These are phyloP conservation scores for Moelleriella libera DNA, from an alignment of 2,329 filamentous ascomycete genomes.

Conservation along the genomic window DNA sequence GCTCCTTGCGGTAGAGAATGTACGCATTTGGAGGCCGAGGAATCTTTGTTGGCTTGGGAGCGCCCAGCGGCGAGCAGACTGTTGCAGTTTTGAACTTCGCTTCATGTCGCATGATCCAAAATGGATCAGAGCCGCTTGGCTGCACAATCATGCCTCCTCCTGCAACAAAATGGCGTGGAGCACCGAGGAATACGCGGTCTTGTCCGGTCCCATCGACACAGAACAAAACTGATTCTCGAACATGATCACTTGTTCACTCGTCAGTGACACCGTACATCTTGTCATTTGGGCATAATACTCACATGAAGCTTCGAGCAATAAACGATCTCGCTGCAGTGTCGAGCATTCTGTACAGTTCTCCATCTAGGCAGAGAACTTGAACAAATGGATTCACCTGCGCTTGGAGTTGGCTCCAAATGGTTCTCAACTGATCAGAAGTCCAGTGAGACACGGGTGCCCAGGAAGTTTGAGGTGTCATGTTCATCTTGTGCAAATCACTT, in stretches of 20 bases:
- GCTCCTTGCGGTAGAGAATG: constrained; percentile 26
- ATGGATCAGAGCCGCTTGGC: constrained; percentile 6
- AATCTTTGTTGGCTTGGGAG: constrained; percentile 11
- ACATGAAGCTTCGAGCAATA: constrained; percentile 12
- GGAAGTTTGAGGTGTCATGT: background rate
- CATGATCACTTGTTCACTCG: constrained; percentile 2
- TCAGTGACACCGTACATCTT: background rate
- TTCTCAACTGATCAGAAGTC: constrained; percentile 4
- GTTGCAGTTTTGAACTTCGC: constrained; percentile 4
- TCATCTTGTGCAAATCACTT: background rate
- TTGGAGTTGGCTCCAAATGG: constrained; percentile 8
- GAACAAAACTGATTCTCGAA: constrained; percentile 11
- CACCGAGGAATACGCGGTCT: constrained; percentile 13
- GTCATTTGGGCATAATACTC: constrained; percentile 1
- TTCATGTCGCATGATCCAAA: constrained; percentile 10
- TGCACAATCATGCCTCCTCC: constrained; percentile 9
- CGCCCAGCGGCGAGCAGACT: constrained; percentile 2
- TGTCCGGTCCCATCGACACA: constrained; percentile 11
- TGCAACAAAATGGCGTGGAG: constrained; percentile 11
- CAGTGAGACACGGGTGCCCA: constrained; percentile 1
- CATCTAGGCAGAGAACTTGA: constrained; percentile 8
- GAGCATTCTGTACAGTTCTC: constrained; percentile 7
- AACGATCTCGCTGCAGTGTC: constrained; percentile 9
- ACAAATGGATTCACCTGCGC: constrained; percentile 6
- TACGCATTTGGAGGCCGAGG: constrained; percentile 26